These are phyloP conservation scores for Avena eriantha DNA, from an alignment of 176 grass and related monocot species.

Conservation along the genomic window DNA sequence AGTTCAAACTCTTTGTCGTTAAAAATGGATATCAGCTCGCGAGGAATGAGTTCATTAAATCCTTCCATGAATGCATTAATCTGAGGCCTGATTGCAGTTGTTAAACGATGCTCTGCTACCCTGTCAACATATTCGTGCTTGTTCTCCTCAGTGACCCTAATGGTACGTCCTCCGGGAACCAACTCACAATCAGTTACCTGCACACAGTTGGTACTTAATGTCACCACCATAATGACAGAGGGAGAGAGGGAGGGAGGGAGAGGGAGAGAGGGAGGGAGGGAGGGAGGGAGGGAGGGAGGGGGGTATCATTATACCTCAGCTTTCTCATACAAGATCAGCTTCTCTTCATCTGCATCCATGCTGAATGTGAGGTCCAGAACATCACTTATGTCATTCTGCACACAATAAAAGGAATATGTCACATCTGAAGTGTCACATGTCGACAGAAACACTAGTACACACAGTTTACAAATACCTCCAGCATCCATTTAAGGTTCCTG, in stretches of 20 bases:
- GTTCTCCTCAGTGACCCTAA: conserved; percentile 94
- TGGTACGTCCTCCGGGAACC: conserved; percentile 94
- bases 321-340: conserved; percentile 92
- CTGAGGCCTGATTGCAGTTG: conserved; percentile 95
- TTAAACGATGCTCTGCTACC: conserved; percentile 87
- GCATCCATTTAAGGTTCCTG: conserved; percentile 99
- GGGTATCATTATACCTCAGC: conserved; percentile 53
- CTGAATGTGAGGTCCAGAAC: conserved; percentile 95
- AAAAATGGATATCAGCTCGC: conserved; percentile 92
- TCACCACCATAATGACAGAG: not conserved
- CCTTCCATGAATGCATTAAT: conserved; percentile 97
- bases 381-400: conserved; percentile 97
- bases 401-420: conserved; percentile 24
- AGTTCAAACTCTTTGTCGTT: conserved; percentile 99
- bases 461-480: conserved; percentile 69
- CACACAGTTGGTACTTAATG: conserved; percentile 32
- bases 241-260: too few species aligned
- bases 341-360: conserved; percentile 99
- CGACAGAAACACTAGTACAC: not conserved
- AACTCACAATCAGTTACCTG: conserved; percentile 98
- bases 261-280: too few species aligned
- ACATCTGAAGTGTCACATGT: conserved; percentile 28
- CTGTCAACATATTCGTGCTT: conserved; percentile 96
- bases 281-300: too few species aligned
- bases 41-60: conserved; percentile 85